Evolutionary conservation across 2,329 filamentous ascomycete genomes (phyloP), one percentile per base, ranked within the genome.

Genomic region (Ceratocystiopsis minuta): DNA sequence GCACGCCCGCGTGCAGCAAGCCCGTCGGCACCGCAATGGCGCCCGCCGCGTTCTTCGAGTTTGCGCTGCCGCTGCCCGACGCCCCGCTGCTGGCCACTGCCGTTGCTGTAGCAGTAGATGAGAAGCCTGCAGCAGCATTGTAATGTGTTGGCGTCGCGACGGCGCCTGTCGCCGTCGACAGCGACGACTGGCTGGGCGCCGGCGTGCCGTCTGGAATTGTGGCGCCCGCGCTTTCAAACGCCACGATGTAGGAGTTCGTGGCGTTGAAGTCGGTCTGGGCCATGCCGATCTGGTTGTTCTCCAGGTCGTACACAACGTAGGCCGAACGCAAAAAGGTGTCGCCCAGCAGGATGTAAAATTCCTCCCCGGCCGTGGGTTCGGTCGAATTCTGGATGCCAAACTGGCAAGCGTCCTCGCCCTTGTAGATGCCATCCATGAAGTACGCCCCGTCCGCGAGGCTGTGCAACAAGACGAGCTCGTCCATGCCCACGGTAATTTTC

Each of bases 311-410:
- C 9, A 75, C 70, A 6, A 75, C 66, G 46, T 75, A 76, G 1
- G 70, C 71, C 1, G 70, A 75, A 42, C 72, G 65, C 31, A 75
- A 55, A 52, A 76, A 75, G 0, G 66, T 70, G 49, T 73, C 71
- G 36, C 72, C 72, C 11, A 75, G 61, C 36, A 75, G 57, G 48
- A 57, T 70, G 0, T 63, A 56, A 3, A 54, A 46, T 17, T 51
- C 51, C 20, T 20, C n/a, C n/a, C n/a, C 20, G 20, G 20, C 7
- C 20, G 20, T 7, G 20, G 20, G 20, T 7, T 20, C 20, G 17
- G 55, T 62, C 39, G 62, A 59, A 51, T 69, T 69, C 49, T 70
- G 64, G 44, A 78, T 67, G 34, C 74, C 73, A 43, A 78, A 73
- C 41, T 63, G 58, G 52, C 73, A 78, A 0, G 61, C 59, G 0